phyloP scores from a whole-genome alignment of 345 rosid species.

The Erysimum cheiranthoides region DNA sequence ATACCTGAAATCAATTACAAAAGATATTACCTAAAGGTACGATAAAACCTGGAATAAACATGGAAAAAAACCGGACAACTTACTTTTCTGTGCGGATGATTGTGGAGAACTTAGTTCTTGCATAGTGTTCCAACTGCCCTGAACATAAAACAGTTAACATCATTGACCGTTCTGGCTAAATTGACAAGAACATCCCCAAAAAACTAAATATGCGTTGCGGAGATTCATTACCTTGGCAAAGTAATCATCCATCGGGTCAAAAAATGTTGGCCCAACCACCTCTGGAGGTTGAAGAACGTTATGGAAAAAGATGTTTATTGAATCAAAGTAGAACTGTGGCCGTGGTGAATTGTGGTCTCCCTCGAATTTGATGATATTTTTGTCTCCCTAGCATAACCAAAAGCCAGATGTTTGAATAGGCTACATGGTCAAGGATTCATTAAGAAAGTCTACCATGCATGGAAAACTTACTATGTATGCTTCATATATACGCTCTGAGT shows the following conservation, averaged over 20 bases:
- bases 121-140: slow-evolving; percentile 73
- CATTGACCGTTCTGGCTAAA: slow-evolving; percentile 31
- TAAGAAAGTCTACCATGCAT: slow-evolving; percentile 8
- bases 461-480: slow-evolving; percentile 67
- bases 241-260: slow-evolving; percentile 71
- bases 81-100: slow-evolving; percentile 53
- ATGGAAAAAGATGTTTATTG: slow-evolving; percentile 93
- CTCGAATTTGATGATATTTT: slow-evolving; percentile 94
- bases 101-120: slow-evolving; percentile 55
- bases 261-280: slow-evolving; percentile 62
- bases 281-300: slow-evolving; percentile 96
- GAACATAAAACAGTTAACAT: slow-evolving; percentile 50
- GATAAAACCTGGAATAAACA: slow-evolving; percentile 1
- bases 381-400: slow-evolving; percentile 79
- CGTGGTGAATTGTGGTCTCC: slow-evolving; percentile 99
- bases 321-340: slow-evolving; percentile 96
- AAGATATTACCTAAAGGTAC: neutral
- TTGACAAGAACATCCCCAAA: neutral
- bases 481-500: slow-evolving; percentile 83
- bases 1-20: slow-evolving; percentile 46
- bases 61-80: slow-evolving; percentile 5
- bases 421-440: neutral
- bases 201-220: slow-evolving; percentile 22
- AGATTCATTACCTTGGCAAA: slow-evolving; percentile 70
- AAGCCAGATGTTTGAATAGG: slow-evolving; percentile 18